Percentiles rank a stretch among this genome's conserved stretches.
phyloP scores from a whole-genome alignment of 768 basidiomycete genomes.

The Amanita rubescens region DNA sequence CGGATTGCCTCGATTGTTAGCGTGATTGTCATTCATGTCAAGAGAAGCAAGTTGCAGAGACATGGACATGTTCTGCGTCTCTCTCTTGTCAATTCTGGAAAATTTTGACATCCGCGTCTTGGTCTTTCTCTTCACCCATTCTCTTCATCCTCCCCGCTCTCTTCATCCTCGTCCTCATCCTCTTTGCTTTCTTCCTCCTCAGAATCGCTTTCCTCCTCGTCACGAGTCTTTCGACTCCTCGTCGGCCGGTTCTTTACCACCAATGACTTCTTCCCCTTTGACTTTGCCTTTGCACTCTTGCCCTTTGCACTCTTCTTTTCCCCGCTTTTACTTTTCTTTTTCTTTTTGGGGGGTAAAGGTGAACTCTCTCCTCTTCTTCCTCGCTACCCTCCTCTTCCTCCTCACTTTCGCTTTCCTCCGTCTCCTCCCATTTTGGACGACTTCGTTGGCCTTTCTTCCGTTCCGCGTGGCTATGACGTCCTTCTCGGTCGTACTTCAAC shows the following conservation, averaged over 20 bases:
- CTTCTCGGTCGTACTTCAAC: constrained; percentile 3
- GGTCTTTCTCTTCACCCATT: background rate
- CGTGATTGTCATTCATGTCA: background rate
- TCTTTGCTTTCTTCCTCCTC: constrained; percentile 1
- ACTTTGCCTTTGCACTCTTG: background rate
- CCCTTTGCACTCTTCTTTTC: constrained; percentile 3
- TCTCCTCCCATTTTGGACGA: background rate
- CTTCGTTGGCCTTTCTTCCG: background rate
- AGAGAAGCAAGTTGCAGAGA: constrained; percentile 4
- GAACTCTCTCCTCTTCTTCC: background rate
- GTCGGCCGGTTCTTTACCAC: background rate
- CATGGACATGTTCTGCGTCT: constrained; percentile 1
- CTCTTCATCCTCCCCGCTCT: background rate
- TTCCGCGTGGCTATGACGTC: background rate
- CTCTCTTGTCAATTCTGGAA: background rate
- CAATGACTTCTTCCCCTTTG: background rate
- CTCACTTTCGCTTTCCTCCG: background rate
- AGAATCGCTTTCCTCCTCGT: background rate
- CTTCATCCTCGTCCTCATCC: background rate
- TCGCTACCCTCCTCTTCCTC: background rate
- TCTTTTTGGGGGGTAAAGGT: constrained; percentile 2
- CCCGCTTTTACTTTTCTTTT: background rate
- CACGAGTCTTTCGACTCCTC: background rate
- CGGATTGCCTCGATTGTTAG: background rate
- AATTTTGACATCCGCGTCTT: background rate